Evolutionary conservation across 306 rosid species (phyloP).

Genomic region (Malus asiatica): DNA sequence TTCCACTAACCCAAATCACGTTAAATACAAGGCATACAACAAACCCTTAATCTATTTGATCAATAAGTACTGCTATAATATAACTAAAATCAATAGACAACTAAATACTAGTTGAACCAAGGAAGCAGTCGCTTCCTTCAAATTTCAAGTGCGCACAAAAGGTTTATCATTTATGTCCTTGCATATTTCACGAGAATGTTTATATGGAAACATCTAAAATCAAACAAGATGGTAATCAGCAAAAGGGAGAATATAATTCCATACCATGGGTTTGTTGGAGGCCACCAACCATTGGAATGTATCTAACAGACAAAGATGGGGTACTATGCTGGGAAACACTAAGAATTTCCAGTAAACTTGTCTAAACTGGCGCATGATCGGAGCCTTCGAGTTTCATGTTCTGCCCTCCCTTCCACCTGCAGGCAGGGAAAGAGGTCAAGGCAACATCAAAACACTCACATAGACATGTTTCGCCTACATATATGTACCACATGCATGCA

Average conservation of each 20-base stretch:
- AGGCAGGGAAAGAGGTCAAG: slow-evolving; percentile 14
- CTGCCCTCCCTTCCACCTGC: slow-evolving; percentile 77
- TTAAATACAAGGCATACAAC: background rate
- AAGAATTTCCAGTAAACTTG: slow-evolving; percentile 56
- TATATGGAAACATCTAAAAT: background rate
- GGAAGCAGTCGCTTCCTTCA: background rate
- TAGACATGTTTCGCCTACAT: background rate
- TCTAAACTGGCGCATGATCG: slow-evolving; percentile 89
- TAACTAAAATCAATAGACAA: background rate
- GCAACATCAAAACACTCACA: background rate
- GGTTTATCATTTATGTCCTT: background rate
- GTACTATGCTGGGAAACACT: slow-evolving; percentile 57
- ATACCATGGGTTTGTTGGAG: slow-evolving; percentile 82
- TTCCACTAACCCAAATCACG: background rate
- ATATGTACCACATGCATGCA: slow-evolving; percentile 1
- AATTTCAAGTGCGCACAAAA: background rate
- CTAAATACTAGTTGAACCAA: background rate
- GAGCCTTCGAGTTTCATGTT: slow-evolving; percentile 81
- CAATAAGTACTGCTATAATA: background rate
- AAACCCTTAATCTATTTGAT: background rate
- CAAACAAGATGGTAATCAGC: background rate
- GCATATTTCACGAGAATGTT: background rate
- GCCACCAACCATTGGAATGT: slow-evolving; percentile 72
- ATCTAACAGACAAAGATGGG: slow-evolving; percentile 77
- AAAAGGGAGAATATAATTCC: slow-evolving; percentile 11